Conservation (phyloP, 805 yeast species). For the Grigorovia transvaalensis region DNA sequence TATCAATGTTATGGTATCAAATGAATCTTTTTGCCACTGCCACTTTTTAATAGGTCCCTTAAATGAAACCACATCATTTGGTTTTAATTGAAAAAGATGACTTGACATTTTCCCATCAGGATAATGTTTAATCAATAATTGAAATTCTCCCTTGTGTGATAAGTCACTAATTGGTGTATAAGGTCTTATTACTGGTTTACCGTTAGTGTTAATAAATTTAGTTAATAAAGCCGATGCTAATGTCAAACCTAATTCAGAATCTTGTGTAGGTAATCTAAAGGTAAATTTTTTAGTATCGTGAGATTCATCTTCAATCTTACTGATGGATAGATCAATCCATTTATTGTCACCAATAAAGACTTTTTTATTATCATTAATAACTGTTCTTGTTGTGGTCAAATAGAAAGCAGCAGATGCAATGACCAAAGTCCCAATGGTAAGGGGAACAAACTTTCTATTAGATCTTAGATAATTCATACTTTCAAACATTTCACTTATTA, state of each 20-base stretch:
- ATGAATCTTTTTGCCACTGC: conserved; percentile 82
- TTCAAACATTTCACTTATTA: not conserved
- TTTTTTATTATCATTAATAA: conserved; percentile 29
- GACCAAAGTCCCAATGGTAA: conserved; percentile 38
- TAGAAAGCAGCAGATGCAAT: conserved; percentile 23
- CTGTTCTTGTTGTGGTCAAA: conserved; percentile 3
- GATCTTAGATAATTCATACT: not conserved
- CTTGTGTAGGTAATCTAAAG: conserved; percentile 58
- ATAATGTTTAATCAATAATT: conserved; percentile 76
- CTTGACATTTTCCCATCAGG: conserved; percentile 74
- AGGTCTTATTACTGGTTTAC: conserved; percentile 77
- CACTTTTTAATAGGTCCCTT: conserved; percentile 92
- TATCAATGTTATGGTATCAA: conserved; percentile 64
- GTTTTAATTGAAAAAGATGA: conserved; percentile 61
- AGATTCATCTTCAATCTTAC: conserved; percentile 36
- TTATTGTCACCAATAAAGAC: conserved; percentile 52
- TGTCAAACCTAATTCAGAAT: conserved; percentile 62
- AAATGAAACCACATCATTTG: conserved; percentile 74
- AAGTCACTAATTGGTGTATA: conserved; percentile 77
- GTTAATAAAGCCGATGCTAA: conserved; percentile 74
- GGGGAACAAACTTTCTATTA: conserved; percentile 23
- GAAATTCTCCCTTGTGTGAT: conserved; percentile 61
- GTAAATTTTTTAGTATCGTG: conserved; percentile 57
- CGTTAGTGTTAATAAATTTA: conserved; percentile 68
- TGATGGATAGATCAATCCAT: conserved; percentile 61